These are phyloP conservation scores for Fonsecaea nubica DNA, from an alignment of 2,329 filamentous ascomycete species.

Conservation along the genomic window DNA sequence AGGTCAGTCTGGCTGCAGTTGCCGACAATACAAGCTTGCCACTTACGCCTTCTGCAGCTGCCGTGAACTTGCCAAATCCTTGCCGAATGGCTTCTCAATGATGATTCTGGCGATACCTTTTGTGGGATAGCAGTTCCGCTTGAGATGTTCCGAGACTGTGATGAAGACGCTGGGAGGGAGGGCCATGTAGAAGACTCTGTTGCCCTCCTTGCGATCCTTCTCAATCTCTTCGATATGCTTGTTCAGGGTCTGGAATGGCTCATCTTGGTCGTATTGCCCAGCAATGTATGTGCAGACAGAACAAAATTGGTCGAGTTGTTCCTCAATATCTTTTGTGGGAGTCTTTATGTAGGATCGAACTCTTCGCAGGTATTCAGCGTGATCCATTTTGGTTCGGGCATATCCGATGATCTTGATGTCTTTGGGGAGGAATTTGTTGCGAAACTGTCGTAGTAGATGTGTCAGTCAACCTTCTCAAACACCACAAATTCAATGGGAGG, in stretches of 20 bases:
- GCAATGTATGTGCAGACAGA: conserved; percentile 88
- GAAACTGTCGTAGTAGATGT: conserved; percentile 67
- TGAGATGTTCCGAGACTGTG: conserved; percentile 94
- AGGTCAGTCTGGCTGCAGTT: conserved; percentile 10
- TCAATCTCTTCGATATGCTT: conserved; percentile 87
- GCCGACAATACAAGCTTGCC: not conserved
- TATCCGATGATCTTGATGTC: conserved; percentile 98
- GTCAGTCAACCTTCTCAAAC: conserved; percentile 25
- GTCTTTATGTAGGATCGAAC: conserved; percentile 99
- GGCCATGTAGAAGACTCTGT: conserved; percentile 99
- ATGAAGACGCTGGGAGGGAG: conserved; percentile 97
- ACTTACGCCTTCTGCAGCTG: conserved; percentile 81
- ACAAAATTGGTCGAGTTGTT: conserved; percentile 91
- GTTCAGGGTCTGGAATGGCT: conserved; percentile 85
- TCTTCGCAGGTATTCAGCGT: conserved; percentile 89
- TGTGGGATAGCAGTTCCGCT: conserved; percentile 94
- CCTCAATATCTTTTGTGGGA: conserved; percentile 94
- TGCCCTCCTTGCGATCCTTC: conserved; percentile 78
- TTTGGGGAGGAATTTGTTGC: conserved; percentile 97
- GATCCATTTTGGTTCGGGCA: conserved; percentile 99
- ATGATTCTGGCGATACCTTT: conserved; percentile 92
- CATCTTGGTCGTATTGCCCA: conserved; percentile 97
- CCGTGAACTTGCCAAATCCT: conserved; percentile 91
- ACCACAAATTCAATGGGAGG: not conserved
- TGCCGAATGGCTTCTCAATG: conserved; percentile 99